Conservation (phyloP, 441 rosid species). For the Dalechampia spathulata region DNA sequence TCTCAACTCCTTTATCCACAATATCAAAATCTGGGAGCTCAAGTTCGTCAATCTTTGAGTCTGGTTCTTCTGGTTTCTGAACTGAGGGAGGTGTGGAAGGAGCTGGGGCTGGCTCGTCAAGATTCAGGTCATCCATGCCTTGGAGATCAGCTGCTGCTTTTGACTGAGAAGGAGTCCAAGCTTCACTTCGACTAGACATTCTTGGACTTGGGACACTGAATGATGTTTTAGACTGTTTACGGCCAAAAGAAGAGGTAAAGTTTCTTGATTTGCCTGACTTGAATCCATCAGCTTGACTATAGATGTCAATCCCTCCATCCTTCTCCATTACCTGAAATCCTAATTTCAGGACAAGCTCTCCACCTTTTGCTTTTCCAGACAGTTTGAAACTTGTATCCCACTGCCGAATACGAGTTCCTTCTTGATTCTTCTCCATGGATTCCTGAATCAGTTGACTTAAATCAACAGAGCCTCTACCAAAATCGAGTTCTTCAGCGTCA, state of each 20-base stretch:
- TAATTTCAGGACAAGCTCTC: conserved; percentile 62
- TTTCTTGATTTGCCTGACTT: conserved; percentile 35
- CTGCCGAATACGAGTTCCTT: conserved; percentile 78
- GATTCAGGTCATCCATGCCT: conserved; percentile 76
- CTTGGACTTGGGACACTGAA: conserved; percentile 90
- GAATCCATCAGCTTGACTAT: conserved; percentile 45
- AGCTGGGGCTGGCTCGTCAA: conserved; percentile 60
- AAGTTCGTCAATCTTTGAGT: conserved; percentile 42
- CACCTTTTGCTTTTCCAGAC: conserved; percentile 92
- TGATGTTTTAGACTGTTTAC: conserved; percentile 71
- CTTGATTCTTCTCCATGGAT: conserved; percentile 63
- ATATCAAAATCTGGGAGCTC: conserved; percentile 77
- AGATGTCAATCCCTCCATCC: conserved; percentile 85
- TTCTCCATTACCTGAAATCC: conserved; percentile 94
- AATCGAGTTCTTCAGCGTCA: conserved; percentile 79
- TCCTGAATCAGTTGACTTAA: conserved; percentile 64
- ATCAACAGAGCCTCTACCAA: conserved; percentile 63
- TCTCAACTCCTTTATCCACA: conserved; percentile 87
- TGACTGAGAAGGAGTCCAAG: conserved; percentile 55
- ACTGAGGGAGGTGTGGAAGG: conserved; percentile 14
- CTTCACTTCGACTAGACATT: conserved; percentile 45
- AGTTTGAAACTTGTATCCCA: conserved; percentile 76
- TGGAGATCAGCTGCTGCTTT: conserved; percentile 43
- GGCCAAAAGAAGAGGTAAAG: conserved; percentile 47
- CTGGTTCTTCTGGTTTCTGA: conserved; percentile 38